phyloP scores from a whole-genome alignment of 495 filamentous ascomycete genomes.

The Neurospora pannonica region DNA sequence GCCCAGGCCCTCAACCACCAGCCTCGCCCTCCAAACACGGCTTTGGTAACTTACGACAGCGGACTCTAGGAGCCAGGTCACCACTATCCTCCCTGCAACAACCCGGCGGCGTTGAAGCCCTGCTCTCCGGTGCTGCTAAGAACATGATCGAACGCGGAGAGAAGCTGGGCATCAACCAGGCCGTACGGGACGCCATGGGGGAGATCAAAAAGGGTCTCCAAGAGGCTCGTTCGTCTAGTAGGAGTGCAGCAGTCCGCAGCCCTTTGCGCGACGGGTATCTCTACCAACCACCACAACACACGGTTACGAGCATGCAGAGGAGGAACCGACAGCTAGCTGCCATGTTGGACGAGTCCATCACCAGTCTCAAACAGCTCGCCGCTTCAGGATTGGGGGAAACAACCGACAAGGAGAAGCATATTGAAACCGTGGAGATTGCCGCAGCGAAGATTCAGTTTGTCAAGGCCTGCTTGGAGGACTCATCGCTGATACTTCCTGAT shows the following conservation, averaged over 20 bases:
- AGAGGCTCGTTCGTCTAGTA: slow-evolving; percentile 31
- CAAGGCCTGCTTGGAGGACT: slow-evolving; percentile 65
- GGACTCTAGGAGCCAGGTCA: slow-evolving; percentile 31
- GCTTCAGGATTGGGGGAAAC: slow-evolving; percentile 18
- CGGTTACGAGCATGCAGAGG: slow-evolving; percentile 47
- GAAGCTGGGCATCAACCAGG: slow-evolving; percentile 80
- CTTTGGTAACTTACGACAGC: slow-evolving; percentile 22
- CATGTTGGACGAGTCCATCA: slow-evolving; percentile 62
- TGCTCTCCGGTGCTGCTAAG: slow-evolving; percentile 80
- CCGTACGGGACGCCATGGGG: slow-evolving; percentile 77
- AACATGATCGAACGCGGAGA: slow-evolving; percentile 75
- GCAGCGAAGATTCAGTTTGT: slow-evolving; percentile 70
- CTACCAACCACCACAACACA: slow-evolving; percentile 1
- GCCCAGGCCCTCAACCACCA: slow-evolving; percentile 28
- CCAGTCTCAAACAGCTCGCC: slow-evolving; percentile 50
- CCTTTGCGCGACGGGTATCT: not conserved
- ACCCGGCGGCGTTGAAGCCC: slow-evolving; percentile 57
- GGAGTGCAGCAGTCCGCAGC: slow-evolving; percentile 6
- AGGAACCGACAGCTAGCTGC: slow-evolving; percentile 65
- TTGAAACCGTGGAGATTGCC: slow-evolving; percentile 51
- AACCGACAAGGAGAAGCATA: slow-evolving; percentile 17
- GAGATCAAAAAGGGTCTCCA: slow-evolving; percentile 53
- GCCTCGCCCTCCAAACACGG: not conserved
- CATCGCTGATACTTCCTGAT: slow-evolving; percentile 44
- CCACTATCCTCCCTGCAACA: slow-evolving; percentile 48